Percentiles rank a stretch among this genome's conserved stretches.
Conservation (phyloP, 495 filamentous ascomycete species). For the Daldinia bambusicola region DNA sequence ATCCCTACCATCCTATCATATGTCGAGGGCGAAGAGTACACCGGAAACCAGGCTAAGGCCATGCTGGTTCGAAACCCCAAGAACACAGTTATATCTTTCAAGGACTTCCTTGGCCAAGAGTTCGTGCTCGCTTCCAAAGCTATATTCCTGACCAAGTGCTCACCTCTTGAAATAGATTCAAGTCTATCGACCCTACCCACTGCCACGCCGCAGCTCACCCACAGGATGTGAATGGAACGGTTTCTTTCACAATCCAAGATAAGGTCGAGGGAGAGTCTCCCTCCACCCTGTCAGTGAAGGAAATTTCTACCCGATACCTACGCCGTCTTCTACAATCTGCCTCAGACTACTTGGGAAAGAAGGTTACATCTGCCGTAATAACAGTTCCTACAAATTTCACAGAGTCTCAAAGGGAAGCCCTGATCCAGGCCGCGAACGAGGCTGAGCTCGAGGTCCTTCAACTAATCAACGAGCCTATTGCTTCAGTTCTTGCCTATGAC, state of each 20-base stretch:
- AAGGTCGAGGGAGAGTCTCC: slow-evolving; percentile 63
- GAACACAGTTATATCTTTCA: slow-evolving; percentile 95
- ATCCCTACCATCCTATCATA: slow-evolving; percentile 96
- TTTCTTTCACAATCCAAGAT: slow-evolving; percentile 87
- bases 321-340: slow-evolving; percentile 83
- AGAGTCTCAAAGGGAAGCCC: slow-evolving; percentile 83
- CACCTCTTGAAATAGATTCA: slow-evolving; percentile 66
- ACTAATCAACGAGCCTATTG: slow-evolving; percentile 91
- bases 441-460: slow-evolving; percentile 92
- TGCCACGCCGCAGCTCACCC: slow-evolving; percentile 95
- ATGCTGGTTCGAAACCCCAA: slow-evolving; percentile 89
- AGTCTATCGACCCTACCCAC: slow-evolving; percentile 94
- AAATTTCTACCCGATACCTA: slow-evolving; percentile 88
- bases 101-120: slow-evolving; percentile 95
- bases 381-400: slow-evolving; percentile 93
- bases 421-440: slow-evolving; percentile 78
- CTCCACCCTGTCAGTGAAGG: slow-evolving; percentile 79
- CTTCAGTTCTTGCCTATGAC: slow-evolving; percentile 91
- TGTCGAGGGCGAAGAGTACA: slow-evolving; percentile 93
- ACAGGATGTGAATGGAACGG: slow-evolving; percentile 72
- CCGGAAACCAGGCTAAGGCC: slow-evolving; percentile 92
- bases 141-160: slow-evolving; percentile 5
- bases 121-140: slow-evolving; percentile 51
- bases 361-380: slow-evolving; percentile 91
- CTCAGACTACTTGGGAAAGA: slow-evolving; percentile 89